Evolutionary conservation across 2,329 filamentous ascomycete species (phyloP).

Genomic region (Colletotrichum aenigma): DNA sequence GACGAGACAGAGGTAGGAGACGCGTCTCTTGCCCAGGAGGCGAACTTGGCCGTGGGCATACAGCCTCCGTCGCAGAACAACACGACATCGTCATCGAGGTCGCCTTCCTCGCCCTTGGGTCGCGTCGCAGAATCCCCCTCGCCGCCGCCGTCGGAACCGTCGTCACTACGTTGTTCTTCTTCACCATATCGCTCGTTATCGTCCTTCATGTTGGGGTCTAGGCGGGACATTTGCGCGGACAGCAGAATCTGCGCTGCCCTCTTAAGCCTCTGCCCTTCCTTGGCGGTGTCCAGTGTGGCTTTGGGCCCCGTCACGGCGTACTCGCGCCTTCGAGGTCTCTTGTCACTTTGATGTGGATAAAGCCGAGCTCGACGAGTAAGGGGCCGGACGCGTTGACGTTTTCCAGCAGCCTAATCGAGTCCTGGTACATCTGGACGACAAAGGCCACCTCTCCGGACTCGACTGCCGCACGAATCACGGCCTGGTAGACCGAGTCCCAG

Average conservation of each 20-base stretch:
- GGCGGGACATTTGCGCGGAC: constrained; percentile 27
- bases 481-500: too few relatives aligned
- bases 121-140: neutral
- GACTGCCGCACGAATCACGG: constrained; percentile 10
- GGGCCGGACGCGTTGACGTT: constrained; percentile 29
- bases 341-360: constrained; percentile 20
- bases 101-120: constrained; percentile 6
- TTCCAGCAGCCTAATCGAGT: constrained; percentile 26
- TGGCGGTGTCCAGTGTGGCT: constrained; percentile 9
- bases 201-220: constrained; percentile 7
- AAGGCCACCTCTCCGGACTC: constrained; percentile 24
- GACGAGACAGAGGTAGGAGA: constrained; percentile 23
- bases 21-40: constrained; percentile 21
- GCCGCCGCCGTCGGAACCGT: neutral
- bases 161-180: neutral
- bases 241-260: constrained; percentile 24
- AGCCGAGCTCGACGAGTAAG: constrained; percentile 22
- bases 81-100: neutral
- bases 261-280: constrained; percentile 14
- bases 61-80: constrained; percentile 21
- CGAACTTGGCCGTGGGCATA: constrained; percentile 1
- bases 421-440: constrained; percentile 25
- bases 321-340: constrained; percentile 19
- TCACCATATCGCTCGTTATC: accelerated
- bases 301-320: constrained; percentile 26